These are phyloP conservation scores for Ensete glaucum DNA, from an alignment of 176 grass and related monocot genomes.

Conservation along the genomic window DNA sequence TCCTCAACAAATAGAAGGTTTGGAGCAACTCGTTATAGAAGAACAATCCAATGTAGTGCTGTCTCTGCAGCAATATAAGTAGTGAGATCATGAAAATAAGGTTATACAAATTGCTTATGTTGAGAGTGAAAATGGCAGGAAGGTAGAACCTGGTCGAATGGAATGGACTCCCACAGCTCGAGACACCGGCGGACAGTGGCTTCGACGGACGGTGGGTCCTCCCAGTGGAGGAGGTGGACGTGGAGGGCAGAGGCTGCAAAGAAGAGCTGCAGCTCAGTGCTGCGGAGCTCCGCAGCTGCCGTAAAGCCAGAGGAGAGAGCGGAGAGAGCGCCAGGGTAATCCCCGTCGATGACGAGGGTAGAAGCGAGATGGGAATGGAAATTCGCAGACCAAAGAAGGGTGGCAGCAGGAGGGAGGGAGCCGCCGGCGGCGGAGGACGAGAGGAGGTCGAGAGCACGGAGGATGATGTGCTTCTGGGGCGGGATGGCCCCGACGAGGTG, in stretches of 20 bases:
- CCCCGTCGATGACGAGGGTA: slow-evolving; percentile 52
- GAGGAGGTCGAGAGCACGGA: slow-evolving; percentile 53
- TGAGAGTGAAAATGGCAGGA: neutral
- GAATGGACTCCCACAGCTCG: slow-evolving; percentile 52
- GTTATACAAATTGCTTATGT: neutral
- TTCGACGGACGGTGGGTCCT: slow-evolving; percentile 45
- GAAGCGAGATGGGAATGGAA: slow-evolving; percentile 90
- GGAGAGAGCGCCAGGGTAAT: slow-evolving; percentile 50
- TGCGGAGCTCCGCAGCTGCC: slow-evolving; percentile 50
- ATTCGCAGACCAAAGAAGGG: slow-evolving; percentile 71
- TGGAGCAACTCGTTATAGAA: slow-evolving; percentile 74
- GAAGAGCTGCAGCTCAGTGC: slow-evolving; percentile 81
- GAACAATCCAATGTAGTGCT: slow-evolving; percentile 68
- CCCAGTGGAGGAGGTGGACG: slow-evolving; percentile 76
- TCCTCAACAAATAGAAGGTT: slow-evolving; percentile 77
- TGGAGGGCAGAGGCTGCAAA: slow-evolving; percentile 73
- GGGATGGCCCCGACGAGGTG: slow-evolving; percentile 53
- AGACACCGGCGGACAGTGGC: slow-evolving; percentile 30
- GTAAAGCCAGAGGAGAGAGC: slow-evolving; percentile 34
- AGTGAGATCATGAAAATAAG: neutral
- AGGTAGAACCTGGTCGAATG: slow-evolving; percentile 40
- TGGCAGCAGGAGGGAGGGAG: slow-evolving; percentile 14
- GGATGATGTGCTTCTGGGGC: slow-evolving; percentile 60
- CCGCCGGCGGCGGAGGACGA: slow-evolving; percentile 23
- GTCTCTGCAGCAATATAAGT: slow-evolving; percentile 36